Evolutionary conservation across 2,329 filamentous ascomycete species (phyloP).

Genomic region (Pezicula neosporulosa): DNA sequence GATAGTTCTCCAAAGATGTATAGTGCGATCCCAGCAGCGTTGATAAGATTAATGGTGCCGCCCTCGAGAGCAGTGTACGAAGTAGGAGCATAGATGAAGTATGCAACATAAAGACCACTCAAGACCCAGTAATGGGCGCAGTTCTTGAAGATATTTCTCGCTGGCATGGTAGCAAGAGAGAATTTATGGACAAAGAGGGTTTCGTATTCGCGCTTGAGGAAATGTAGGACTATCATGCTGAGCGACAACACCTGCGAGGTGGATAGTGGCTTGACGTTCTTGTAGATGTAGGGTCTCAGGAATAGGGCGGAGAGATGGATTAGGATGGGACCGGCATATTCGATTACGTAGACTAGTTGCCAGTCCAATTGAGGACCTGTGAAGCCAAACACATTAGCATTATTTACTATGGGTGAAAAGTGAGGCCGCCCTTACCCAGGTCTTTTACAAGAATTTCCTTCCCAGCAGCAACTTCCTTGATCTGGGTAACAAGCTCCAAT

Average conservation of each 20-base stretch:
- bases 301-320: conserved; percentile 76
- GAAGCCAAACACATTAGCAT: conserved; percentile 15
- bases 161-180: conserved; percentile 90
- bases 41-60: conserved; percentile 39
- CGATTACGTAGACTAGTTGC: conserved; percentile 91
- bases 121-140: conserved; percentile 90
- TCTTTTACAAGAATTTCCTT: conserved; percentile 83
- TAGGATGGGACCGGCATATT: conserved; percentile 88
- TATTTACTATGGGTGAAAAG: not conserved
- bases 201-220: conserved; percentile 92
- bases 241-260: conserved; percentile 71
- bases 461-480: conserved; percentile 43
- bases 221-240: conserved; percentile 75
- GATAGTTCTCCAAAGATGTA: conserved; percentile 75
- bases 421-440: conserved; percentile 58
- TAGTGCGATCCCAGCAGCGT: conserved; percentile 66
- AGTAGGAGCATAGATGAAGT: conserved; percentile 78
- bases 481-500: conserved; percentile 47
- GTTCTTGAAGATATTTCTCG: conserved; percentile 90
- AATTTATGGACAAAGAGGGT: conserved; percentile 95
- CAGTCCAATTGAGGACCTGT: conserved; percentile 84
- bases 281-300: conserved; percentile 70
- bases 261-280: conserved; percentile 49
- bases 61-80: conserved; percentile 55
- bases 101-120: conserved; percentile 76